Percentiles rank a stretch among this genome's conserved stretches.
Evolutionary conservation across 2,329 filamentous ascomycete species (phyloP).

Genomic region (Sporothrix dimorphospora): DNA sequence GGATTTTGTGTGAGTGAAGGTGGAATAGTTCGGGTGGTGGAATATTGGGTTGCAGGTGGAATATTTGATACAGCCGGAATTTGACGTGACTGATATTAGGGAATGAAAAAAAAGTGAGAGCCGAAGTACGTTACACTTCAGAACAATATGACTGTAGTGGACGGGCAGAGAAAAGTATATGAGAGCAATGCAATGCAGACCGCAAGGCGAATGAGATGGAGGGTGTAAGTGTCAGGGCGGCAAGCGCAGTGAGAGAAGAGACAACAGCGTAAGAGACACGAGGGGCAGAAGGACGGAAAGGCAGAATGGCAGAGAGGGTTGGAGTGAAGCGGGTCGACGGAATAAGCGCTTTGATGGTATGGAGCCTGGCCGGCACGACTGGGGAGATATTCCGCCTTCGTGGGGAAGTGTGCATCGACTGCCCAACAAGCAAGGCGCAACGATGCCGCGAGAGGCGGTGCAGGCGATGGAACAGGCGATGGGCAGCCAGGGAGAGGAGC

Average conservation of each 20-base stretch:
- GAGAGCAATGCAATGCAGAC: slow-evolving; percentile 16
- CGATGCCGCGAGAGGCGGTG: slow-evolving; percentile 13
- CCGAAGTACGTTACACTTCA: not conserved
- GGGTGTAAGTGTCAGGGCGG: not conserved
- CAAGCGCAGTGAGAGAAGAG: not conserved
- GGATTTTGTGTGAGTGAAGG: slow-evolving; percentile 1
- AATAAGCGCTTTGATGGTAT: slow-evolving; percentile 20
- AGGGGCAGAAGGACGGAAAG: not conserved
- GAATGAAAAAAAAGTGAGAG: slow-evolving; percentile 1
- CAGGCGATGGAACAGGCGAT: not conserved
- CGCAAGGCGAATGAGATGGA: not conserved
- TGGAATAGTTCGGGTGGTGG: not conserved
- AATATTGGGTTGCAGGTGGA: slow-evolving; percentile 6
- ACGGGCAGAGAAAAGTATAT: slow-evolving; percentile 18
- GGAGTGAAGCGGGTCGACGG: slow-evolving; percentile 21
- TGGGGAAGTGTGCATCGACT: slow-evolving; percentile 3
- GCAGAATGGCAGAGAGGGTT: not conserved
- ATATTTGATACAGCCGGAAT: slow-evolving; percentile 2
- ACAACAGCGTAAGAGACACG: not conserved
- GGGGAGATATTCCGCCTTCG: slow-evolving; percentile 29
- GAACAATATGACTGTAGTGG: not conserved
- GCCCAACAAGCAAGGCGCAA: not conserved
- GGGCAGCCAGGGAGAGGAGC: not conserved
- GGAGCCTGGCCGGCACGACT: slow-evolving; percentile 18
- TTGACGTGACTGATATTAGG: slow-evolving; percentile 7